Evolutionary conservation across 192 early-diverging fungal species (phyloP).

Genomic region (Dissophora globulifera): DNA sequence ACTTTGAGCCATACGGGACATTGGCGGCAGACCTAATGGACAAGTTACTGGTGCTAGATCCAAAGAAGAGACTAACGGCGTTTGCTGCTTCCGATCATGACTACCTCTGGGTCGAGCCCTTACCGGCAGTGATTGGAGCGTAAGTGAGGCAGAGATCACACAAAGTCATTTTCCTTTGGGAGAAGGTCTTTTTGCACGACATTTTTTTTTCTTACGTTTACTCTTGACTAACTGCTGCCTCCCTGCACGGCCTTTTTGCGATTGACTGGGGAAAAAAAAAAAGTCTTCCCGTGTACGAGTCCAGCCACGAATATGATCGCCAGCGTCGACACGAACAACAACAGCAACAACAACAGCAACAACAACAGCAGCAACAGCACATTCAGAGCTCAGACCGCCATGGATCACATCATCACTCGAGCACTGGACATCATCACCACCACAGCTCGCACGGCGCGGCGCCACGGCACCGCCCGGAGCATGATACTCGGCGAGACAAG

Average conservation of each 20-base stretch:
- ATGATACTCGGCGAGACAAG: conserved; percentile 35
- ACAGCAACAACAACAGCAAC: too few relatives aligned
- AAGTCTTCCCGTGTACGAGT: conserved; percentile 72
- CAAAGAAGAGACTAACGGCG: conserved; percentile 76
- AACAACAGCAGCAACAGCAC: too few relatives aligned
- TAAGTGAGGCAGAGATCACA: too few relatives aligned
- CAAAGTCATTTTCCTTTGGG: too few relatives aligned
- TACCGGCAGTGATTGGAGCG: conserved; percentile 76
- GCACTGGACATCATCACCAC: conserved; percentile 6
- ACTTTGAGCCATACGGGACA: conserved; percentile 64
- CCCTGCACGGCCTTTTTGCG: too few relatives aligned
- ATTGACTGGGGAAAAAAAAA: background rate
- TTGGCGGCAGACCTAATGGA: conserved; percentile 81
- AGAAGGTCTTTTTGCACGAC: too few relatives aligned
- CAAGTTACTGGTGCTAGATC: conserved; percentile 81
- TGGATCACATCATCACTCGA: conserved; percentile 14
- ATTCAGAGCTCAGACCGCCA: conserved; percentile 33
- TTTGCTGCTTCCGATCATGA: conserved; percentile 81
- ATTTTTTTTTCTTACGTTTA: too few relatives aligned
- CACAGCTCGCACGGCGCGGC: conserved; percentile 13
- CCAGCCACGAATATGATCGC: conserved; percentile 83
- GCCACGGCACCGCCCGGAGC: conserved; percentile 19
- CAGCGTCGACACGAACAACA: conserved; percentile 53
- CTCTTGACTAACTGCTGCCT: background rate
- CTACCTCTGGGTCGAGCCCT: conserved; percentile 80